Evolutionary conservation across 306 rosid genomes (phyloP), one percentile per base, ranked within the genome.

Genomic region (Bauhinia variegata): DNA sequence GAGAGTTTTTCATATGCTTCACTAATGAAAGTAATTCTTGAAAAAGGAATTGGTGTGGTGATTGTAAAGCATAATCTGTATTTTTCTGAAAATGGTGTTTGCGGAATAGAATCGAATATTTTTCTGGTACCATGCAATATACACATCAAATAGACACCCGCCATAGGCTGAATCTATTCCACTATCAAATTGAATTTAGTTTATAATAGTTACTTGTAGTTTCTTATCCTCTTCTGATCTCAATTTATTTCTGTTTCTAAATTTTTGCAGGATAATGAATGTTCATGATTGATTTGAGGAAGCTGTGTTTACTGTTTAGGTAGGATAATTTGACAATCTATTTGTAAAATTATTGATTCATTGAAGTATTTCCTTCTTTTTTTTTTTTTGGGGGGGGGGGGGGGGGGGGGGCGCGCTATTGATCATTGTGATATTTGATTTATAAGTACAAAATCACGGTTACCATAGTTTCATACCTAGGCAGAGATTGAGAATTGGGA

Each of bases 191-290:
- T 15, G 59, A 37, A 32, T 68, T 44, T 42, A 54, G 50, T 48
- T 78, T 38, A 61, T 53, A 28, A 30, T 43, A 64, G 19, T 41
- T 13, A 33, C 43, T 23, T 32, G 54, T 46, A 41, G 46, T 14
- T 70, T 38, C 19, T 6, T 60, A 15, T 52, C 17, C 32, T 23
- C 65, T 28, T 28, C 33, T 31, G n/a, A 63, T 59, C 23, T 54
- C 28, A 23, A 23, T 23, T 23, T 23, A 15, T 23, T 63, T 53
- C 31, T 10, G 48, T 65, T 36, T 64, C 61, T 39, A 65, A 43
- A 65, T 75, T 60, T 50, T 65, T 57, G 70, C 74, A 65, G 80
- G 75, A 64, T 53, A 63, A 52, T 46, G 64, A 36, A 49, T 53
- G 12, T 23, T 41, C 49, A 14, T 23, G 50, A 76, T 10, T 36